Evolutionary conservation across 1,284 basidiomycete genomes (phyloP).

Genomic region (Malassezia cuniculi): DNA sequence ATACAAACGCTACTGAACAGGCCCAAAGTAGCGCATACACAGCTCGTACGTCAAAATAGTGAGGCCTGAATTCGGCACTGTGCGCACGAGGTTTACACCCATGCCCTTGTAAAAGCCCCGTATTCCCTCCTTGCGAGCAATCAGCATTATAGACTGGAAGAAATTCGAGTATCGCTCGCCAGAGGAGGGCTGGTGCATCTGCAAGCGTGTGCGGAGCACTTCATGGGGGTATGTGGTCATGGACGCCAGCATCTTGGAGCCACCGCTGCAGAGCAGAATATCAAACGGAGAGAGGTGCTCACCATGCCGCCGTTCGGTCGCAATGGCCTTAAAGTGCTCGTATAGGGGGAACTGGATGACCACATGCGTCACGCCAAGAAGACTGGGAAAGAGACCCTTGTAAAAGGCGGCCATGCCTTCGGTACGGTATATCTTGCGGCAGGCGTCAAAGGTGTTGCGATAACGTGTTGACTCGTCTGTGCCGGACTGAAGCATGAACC

Average conservation of each 20-base stretch:
- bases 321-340: conserved; percentile 31
- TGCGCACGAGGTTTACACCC: conserved; percentile 38
- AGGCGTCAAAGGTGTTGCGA: conserved; percentile 36
- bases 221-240: conserved; percentile 44
- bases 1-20: too few species aligned
- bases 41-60: conserved; percentile 41
- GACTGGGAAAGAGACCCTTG: conserved; percentile 31
- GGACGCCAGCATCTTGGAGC: conserved; percentile 42
- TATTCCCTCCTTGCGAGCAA: conserved; percentile 28
- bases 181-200: conserved; percentile 22
- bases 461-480: conserved; percentile 18
- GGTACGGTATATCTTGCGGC: conserved; percentile 27
- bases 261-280: conserved; percentile 35
- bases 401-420: conserved; percentile 41
- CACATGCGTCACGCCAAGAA: conserved; percentile 40
- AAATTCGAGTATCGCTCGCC: conserved; percentile 27
- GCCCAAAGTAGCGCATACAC: conserved; percentile 33
- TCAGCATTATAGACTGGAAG: conserved; percentile 22
- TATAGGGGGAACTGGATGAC: conserved; percentile 44
- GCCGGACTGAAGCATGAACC: conserved; percentile 28
- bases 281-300: conserved; percentile 16
- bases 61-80: conserved; percentile 37
- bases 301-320: conserved; percentile 3
- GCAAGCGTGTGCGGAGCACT: conserved; percentile 37
- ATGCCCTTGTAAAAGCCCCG: conserved; percentile 41